Evolutionary conservation across 2,329 filamentous ascomycete genomes (phyloP).

Genomic region (Knoxdaviesia capensis): DNA sequence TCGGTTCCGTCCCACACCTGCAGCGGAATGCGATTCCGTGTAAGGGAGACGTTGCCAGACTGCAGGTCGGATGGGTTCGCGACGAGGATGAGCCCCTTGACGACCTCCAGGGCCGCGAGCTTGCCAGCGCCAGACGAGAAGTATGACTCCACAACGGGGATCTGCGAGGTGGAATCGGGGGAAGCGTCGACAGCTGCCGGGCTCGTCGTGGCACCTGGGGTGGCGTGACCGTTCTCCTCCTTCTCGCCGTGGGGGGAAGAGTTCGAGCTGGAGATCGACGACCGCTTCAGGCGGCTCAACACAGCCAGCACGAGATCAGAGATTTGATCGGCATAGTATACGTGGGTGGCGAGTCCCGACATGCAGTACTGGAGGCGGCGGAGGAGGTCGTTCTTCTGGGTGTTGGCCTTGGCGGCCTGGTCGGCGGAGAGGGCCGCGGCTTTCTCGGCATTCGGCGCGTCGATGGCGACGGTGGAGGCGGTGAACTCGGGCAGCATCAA

Average conservation of each 20-base stretch:
- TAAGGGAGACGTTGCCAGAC: conserved; percentile 39
- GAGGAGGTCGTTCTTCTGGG: conserved; percentile 45
- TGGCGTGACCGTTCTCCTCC: conserved; percentile 17
- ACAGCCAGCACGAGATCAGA: conserved; percentile 82
- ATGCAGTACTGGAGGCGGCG: conserved; percentile 61
- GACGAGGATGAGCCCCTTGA: conserved; percentile 65
- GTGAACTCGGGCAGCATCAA: conserved; percentile 38
- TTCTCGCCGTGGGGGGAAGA: conserved; percentile 26
- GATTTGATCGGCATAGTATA: conserved; percentile 94
- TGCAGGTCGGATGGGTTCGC: conserved; percentile 49
- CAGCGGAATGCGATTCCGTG: conserved; percentile 55
- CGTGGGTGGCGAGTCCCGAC: conserved; percentile 77
- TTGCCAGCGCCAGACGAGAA: conserved; percentile 35
- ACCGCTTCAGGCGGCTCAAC: conserved; percentile 55
- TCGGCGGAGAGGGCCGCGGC: background rate
- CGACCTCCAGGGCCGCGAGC: conserved; percentile 49
- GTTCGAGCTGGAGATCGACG: conserved; percentile 20
- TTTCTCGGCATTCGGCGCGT: conserved; percentile 9
- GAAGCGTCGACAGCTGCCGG: conserved; percentile 10
- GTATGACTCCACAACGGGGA: conserved; percentile 25
- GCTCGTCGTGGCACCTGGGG: conserved; percentile 10
- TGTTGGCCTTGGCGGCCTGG: conserved; percentile 14
- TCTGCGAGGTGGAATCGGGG: conserved; percentile 21
- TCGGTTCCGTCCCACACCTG: conserved; percentile 93
- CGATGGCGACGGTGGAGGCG: conserved; percentile 12